Conservation (phyloP, 208 protist species). For the Wallacemonas collosoma region DNA sequence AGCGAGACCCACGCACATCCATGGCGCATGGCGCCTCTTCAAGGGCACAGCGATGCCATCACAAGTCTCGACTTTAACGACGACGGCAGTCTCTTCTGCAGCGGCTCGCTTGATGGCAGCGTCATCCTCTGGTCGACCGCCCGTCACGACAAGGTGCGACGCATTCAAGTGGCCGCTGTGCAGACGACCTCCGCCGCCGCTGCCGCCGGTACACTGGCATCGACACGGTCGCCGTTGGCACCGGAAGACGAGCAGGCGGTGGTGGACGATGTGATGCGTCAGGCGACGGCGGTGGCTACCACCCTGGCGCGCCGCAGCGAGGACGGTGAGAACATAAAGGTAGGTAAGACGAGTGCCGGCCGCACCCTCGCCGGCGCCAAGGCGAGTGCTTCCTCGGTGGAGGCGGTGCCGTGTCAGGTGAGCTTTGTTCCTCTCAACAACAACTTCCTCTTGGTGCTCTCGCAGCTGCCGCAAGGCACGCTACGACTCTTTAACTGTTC, state of each 20-base stretch:
- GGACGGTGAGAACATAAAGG: background rate
- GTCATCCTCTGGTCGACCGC: conserved; percentile 57
- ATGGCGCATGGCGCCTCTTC: conserved; percentile 22
- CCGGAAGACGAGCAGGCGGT: background rate
- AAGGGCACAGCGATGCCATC: conserved; percentile 49
- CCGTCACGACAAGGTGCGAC: conserved; percentile 48
- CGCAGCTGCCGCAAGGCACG: conserved; percentile 32
- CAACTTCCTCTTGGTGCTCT: conserved; percentile 64
- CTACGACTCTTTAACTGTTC: conserved; percentile 70
- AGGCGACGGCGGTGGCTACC: too few relatives aligned
- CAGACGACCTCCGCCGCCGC: background rate
- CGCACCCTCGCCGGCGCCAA: too few relatives aligned
- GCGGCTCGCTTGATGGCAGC: conserved; percentile 45
- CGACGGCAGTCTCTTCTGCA: conserved; percentile 48
- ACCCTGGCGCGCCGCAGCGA: too few relatives aligned
- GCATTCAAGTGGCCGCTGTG: conserved; percentile 22
- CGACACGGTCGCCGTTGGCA: background rate
- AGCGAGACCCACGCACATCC: background rate
- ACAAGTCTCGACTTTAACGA: conserved; percentile 59
- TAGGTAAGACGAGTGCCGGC: background rate
- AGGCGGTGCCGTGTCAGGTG: conserved; percentile 32
- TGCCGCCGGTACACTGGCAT: background rate
- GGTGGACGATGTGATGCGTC: too few relatives aligned
- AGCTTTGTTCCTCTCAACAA: conserved; percentile 75
- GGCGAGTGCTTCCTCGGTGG: too few relatives aligned